These are phyloP conservation scores for Infundibulicybe gibba DNA, from an alignment of 768 basidiomycete genomes.

Conservation along the genomic window DNA sequence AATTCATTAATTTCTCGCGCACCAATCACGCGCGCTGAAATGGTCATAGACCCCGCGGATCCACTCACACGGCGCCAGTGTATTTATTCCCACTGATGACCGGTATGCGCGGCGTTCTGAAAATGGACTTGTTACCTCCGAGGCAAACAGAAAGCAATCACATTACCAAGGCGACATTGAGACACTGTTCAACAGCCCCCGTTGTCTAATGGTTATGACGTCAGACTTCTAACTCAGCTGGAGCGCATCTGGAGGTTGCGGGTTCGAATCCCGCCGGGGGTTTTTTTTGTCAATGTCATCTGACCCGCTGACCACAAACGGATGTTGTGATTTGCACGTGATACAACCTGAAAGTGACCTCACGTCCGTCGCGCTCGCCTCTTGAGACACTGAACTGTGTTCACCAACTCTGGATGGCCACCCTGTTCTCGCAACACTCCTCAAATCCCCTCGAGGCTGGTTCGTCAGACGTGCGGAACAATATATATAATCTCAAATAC, in stretches of 20 bases:
- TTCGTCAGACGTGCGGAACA: constrained; percentile 56
- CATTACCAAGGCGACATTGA: too few relatives aligned
- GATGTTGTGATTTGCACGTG: too few relatives aligned
- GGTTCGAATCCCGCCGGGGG: constrained; percentile 86
- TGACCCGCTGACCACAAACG: too few relatives aligned
- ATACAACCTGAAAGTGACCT: constrained; percentile 2
- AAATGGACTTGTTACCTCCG: too few relatives aligned
- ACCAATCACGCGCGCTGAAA: too few relatives aligned
- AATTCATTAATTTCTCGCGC: too few relatives aligned
- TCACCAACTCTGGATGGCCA: constrained; percentile 22
- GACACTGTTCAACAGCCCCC: constrained; percentile 39
- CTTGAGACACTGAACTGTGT: too few relatives aligned
- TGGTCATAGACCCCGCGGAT: too few relatives aligned
- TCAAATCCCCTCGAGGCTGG: constrained; percentile 71
- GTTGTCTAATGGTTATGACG: constrained; percentile 91
- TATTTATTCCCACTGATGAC: too few relatives aligned
- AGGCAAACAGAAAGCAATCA: too few relatives aligned
- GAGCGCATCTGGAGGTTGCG: constrained; percentile 72
- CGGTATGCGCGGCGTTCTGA: too few relatives aligned
- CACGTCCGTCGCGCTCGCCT: constrained; percentile 2
- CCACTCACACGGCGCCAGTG: too few relatives aligned
- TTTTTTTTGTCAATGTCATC: constrained; percentile 21
- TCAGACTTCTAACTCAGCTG: constrained; percentile 67
- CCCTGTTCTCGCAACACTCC: constrained; percentile 57
- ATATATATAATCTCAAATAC: constrained; percentile 35